These are phyloP conservation scores for Lachnellula cervina DNA, from an alignment of 2,329 filamentous ascomycete genomes.

Conservation along the genomic window DNA sequence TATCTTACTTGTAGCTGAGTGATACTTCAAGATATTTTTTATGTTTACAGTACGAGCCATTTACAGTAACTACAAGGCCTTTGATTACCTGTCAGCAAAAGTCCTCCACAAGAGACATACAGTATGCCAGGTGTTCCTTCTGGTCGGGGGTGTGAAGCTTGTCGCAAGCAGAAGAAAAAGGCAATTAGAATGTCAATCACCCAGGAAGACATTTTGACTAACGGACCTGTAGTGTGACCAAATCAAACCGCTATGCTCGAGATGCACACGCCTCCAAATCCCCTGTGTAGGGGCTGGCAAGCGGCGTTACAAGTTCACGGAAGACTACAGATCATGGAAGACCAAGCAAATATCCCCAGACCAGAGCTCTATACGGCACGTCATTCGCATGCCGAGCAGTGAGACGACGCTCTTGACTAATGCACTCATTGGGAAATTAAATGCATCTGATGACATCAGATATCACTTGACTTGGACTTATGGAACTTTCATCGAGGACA, in stretches of 20 bases:
- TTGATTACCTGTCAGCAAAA: too few relatives aligned
- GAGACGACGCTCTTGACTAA: background rate
- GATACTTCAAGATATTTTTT: too few relatives aligned
- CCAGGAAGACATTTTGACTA: background rate
- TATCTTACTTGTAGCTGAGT: too few relatives aligned
- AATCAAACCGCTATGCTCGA: background rate
- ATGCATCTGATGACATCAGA: background rate
- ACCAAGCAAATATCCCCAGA: background rate
- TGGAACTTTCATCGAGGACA: background rate
- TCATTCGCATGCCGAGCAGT: background rate
- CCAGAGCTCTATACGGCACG: background rate
- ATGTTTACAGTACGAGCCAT: too few relatives aligned
- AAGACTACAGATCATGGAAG: background rate
- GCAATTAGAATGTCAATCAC: background rate
- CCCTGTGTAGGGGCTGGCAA: constrained; percentile 1
- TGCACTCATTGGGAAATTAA: background rate
- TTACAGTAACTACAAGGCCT: too few relatives aligned
- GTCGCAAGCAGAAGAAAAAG: constrained; percentile 7
- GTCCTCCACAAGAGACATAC: background rate
- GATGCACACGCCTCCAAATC: background rate
- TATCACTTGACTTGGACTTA: constrained; percentile 1
- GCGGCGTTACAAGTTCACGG: constrained; percentile 1
- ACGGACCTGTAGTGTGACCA: background rate
- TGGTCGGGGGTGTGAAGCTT: constrained; percentile 3
- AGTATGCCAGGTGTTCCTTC: constrained; percentile 3